These are phyloP conservation scores for Globisporangium rhizosaccharum DNA, from an alignment of 352 stramenopile species.

Conservation along the genomic window DNA sequence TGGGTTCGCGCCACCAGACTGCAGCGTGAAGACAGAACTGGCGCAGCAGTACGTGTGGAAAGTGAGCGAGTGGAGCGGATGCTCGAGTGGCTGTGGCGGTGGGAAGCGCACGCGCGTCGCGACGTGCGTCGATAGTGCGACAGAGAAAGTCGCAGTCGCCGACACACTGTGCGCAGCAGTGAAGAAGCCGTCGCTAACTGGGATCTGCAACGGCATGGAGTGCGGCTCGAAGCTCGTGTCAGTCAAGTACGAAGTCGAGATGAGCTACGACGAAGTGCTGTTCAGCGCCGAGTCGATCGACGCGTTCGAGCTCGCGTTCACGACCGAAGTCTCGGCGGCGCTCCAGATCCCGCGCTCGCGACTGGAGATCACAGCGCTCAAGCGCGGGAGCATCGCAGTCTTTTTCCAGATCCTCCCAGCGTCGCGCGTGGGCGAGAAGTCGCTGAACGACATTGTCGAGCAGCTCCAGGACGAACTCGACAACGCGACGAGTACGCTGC, in stretches of 20 bases:
- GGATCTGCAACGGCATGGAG: conserved; percentile 74
- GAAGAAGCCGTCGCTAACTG: conserved; percentile 46
- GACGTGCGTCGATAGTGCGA: conserved; percentile 30
- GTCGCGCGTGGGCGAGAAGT: conserved; percentile 48
- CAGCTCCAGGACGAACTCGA: conserved; percentile 43
- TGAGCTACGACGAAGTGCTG: conserved; percentile 70
- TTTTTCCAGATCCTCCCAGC: conserved; percentile 64
- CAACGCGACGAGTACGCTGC: conserved; percentile 53
- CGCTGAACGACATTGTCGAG: conserved; percentile 65
- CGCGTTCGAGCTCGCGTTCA: conserved; percentile 63
- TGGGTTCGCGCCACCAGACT: conserved; percentile 56
- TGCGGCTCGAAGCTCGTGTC: conserved; percentile 65
- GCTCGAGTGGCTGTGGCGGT: conserved; percentile 57
- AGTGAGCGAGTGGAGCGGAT: conserved; percentile 50
- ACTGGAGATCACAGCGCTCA: conserved; percentile 47
- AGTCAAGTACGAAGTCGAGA: conserved; percentile 66
- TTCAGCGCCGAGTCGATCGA: conserved; percentile 45
- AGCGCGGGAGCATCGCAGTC: conserved; percentile 54
- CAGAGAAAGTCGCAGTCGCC: conserved; percentile 17
- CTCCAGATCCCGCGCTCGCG: conserved; percentile 52
- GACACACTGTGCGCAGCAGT: conserved; percentile 23
- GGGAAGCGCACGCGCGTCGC: conserved; percentile 39
- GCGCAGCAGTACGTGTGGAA: conserved; percentile 40
- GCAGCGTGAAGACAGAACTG: conserved; percentile 41
- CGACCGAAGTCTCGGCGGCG: conserved; percentile 51